Conservation (phyloP, 2,329 filamentous ascomycete species). For the Alternaria arborescens region DNA sequence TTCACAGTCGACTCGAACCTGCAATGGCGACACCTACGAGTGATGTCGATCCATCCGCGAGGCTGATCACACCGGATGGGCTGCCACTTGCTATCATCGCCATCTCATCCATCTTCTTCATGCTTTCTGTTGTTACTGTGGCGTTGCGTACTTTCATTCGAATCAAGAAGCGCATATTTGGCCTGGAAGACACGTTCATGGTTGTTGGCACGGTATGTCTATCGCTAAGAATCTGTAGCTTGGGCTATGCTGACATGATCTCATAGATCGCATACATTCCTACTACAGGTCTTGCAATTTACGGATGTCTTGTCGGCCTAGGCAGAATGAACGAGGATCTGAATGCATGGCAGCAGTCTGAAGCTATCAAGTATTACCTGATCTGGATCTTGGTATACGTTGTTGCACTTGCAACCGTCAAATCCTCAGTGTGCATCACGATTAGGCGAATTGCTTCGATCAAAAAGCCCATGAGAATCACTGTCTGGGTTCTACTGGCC, state of each 20-base stretch:
- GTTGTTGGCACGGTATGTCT: constrained; percentile 19
- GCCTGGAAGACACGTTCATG: constrained; percentile 30
- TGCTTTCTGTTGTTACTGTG: constrained; percentile 25
- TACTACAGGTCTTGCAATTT: neutral
- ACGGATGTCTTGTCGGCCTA: constrained; percentile 22
- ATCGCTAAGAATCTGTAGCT: too few relatives aligned
- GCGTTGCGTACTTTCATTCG: constrained; percentile 29
- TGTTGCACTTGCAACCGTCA: constrained; percentile 31
- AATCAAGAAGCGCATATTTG: constrained; percentile 24
- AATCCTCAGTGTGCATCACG: constrained; percentile 37
- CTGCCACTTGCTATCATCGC: constrained; percentile 30
- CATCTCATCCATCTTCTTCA: constrained; percentile 24
- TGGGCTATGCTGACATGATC: neutral
- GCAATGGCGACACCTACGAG: neutral
- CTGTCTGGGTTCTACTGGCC: constrained; percentile 23
- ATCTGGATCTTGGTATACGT: constrained; percentile 39
- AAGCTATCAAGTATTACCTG: constrained; percentile 36
- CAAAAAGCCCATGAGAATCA: constrained; percentile 24
- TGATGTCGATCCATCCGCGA: constrained; percentile 21
- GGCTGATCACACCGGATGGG: constrained; percentile 23
- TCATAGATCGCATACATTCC: neutral
- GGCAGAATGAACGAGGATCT: constrained; percentile 29
- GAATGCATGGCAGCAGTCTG: constrained; percentile 29
- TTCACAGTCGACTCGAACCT: neutral
- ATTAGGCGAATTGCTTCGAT: constrained; percentile 35